These are phyloP conservation scores for Opeltia flavorubescens DNA, from an alignment of 495 filamentous ascomycete genomes.

Conservation along the genomic window DNA sequence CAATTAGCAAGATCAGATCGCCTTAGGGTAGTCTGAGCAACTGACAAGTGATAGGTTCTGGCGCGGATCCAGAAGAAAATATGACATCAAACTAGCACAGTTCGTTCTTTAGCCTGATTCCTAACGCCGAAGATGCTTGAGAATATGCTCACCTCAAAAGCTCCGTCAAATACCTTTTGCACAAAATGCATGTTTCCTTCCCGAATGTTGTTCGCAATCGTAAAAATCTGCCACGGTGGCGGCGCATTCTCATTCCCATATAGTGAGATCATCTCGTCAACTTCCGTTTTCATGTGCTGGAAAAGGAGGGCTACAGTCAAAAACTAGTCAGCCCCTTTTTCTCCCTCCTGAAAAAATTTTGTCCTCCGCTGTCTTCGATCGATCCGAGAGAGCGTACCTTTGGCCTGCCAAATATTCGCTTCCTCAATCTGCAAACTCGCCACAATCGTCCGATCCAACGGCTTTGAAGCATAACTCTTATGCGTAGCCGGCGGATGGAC, in stretches of 20 bases:
- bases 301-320: conserved; percentile 45
- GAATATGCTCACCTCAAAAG: conserved; percentile 41
- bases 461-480: conserved; percentile 54
- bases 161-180: conserved; percentile 82
- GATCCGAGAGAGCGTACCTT: conserved; percentile 34
- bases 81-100: conserved; percentile 80
- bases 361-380: too few species aligned
- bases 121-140: background rate
- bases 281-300: conserved; percentile 57
- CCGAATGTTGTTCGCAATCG: conserved; percentile 52
- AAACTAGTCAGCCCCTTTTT: background rate
- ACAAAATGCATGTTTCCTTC: conserved; percentile 75
- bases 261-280: conserved; percentile 47
- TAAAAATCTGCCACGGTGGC: conserved; percentile 77
- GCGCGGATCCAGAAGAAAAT: conserved; percentile 68
- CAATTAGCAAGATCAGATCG: conserved; percentile 17
- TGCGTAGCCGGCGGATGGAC: conserved; percentile 47
- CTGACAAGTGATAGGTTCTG: conserved; percentile 42
- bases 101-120: too few species aligned
- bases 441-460: conserved; percentile 61
- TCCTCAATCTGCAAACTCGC: conserved; percentile 52
- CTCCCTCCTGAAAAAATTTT: too few species aligned
- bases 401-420: conserved; percentile 73
- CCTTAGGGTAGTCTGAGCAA: background rate
- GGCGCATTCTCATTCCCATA: conserved; percentile 34